Evolutionary conservation across 208 protist genomes (phyloP), one percentile per base, ranked within the genome.

Genomic region (Acanthamoeba triangularis): DNA sequence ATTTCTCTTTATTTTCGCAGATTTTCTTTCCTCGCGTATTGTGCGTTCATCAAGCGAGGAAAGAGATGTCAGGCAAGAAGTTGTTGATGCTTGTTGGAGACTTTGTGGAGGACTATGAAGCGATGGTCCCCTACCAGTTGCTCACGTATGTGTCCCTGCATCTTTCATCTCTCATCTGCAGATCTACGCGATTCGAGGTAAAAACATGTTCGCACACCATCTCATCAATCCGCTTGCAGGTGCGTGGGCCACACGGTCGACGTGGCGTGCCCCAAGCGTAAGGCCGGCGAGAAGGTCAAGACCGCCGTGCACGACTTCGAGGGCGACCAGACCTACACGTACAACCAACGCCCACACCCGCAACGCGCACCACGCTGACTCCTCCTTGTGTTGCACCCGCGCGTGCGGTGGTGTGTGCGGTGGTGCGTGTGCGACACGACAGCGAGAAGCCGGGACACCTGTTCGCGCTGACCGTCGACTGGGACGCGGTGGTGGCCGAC

Each of bases 291-390:
- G 35, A 96, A 78, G 49, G 80, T 96, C 56, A 54, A 87, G 28
- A 96, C 97, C 33, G 96, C 96, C 11, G 54, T 98, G 35, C 97
- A 98, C 54, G 97, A 98, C 41, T 98, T 98, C 63, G 84, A 90
- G 74, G 96, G 96, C 35, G 96, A 97, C 82, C 96, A 97, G 67
- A 97, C 96, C 20, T 97, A 97, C 49, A 97, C 96, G 41, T 91
- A 97, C 59, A 47, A 11, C 52, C 0, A 11, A 11, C 52, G 5
- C 52, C 1, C 52, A 18, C 52, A 11, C 33, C 7, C 33, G 16
- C 65, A 41, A n/a, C n/a, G n/a, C n/a, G n/a, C n/a, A 25, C 8
- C 72, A 11, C 72, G 30, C 30, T 80, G 3, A 25, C 11, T 33
- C 52, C 63, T 59, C n/a, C 59, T 44, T 72, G 76, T 20, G 11